Percentiles rank a stretch among this genome's conserved stretches.
Evolutionary conservation across 257 asterid species (phyloP).

Genomic region (Pogostemon cablin): DNA sequence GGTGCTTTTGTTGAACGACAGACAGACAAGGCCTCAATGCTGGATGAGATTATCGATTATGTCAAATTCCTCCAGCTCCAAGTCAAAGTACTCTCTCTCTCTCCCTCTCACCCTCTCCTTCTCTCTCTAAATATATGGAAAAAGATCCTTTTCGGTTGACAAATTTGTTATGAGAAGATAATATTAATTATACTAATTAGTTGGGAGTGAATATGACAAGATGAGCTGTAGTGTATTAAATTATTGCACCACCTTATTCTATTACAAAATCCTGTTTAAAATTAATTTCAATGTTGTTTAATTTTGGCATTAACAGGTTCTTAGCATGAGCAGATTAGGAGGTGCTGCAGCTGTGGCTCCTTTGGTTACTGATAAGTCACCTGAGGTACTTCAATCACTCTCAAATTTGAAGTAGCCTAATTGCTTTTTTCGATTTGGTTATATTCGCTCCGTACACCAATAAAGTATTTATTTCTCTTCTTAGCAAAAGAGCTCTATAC

Average conservation of each 20-base stretch:
- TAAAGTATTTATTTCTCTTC: too few relatives aligned
- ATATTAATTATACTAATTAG: constrained; percentile 11
- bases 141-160: constrained; percentile 50
- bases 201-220: constrained; percentile 28
- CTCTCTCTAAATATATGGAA: constrained; percentile 1
- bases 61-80: constrained; percentile 98
- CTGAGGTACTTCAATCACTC: constrained; percentile 51
- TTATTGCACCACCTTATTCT: constrained; percentile 15
- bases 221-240: constrained; percentile 31
- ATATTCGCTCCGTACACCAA: too few relatives aligned
- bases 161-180: constrained; percentile 29
- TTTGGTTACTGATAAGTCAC: constrained; percentile 53
- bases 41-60: constrained; percentile 98
- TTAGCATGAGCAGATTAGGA: constrained; percentile 85
- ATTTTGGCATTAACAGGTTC: constrained; percentile 47
- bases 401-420: background rate
- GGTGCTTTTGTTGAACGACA: constrained; percentile 61
- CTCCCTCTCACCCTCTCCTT: constrained; percentile 38
- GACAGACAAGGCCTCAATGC: constrained; percentile 99
- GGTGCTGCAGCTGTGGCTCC: constrained; percentile 77
- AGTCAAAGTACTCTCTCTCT: constrained; percentile 73
- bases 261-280: constrained; percentile 9
- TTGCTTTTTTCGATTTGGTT: too few relatives aligned
- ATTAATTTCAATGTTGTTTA: background rate
- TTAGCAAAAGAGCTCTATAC: too few relatives aligned